Base-by-base conservation (phyloP, 2,329 filamentous ascomycete species). In the Cordyceps tenuipes region DNA sequence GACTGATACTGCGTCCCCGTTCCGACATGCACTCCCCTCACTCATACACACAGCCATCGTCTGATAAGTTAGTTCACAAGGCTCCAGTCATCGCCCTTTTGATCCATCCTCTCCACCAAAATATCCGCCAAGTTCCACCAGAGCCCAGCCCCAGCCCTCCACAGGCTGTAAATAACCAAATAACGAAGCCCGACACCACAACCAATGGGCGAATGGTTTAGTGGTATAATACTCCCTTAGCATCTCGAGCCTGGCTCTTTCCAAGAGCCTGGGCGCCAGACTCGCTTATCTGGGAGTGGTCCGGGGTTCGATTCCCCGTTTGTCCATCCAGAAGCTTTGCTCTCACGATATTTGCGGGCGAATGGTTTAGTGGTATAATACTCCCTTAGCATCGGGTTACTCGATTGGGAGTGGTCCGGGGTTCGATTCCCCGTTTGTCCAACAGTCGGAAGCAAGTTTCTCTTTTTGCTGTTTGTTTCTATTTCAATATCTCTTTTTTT, bases 191-290 rank as follows among this genome's bases (percentile, higher is more conserved):
- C 26, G 51, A 31, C 29, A 15, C 26, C 10, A 51, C 50, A 59
- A 47, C 50, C 57, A 54, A 59, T 59, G 61, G 61, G 61, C 61
- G 61, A 62, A 62, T 62, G 61, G 61, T 62, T 62, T 62, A 62
- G 61, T 62, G 61, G 61, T 62, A 62, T 59, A 62, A 62, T 62
- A 62, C 61, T 62, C 61, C 60, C 61, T 62, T 62, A 62, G 61
- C 61, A 62, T 59, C 39, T 43, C 47, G 47, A 39, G 52, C 15
- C 13, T 44, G 19, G 26, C 5, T 49, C 47, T 50, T n/a, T 17
- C 31, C 48, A 17, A 50, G 48, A 31, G 34, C 9, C 34, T 43
- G 4, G 31, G 8, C 6, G n/a, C 9, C 29, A 23, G 29, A 50
- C 13, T 50, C 15, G 29, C 19, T 50, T 15, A n/a, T 36, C 10